Evolutionary conservation across 768 basidiomycete species (phyloP).

Genomic region (Macrocybe gigantea): DNA sequence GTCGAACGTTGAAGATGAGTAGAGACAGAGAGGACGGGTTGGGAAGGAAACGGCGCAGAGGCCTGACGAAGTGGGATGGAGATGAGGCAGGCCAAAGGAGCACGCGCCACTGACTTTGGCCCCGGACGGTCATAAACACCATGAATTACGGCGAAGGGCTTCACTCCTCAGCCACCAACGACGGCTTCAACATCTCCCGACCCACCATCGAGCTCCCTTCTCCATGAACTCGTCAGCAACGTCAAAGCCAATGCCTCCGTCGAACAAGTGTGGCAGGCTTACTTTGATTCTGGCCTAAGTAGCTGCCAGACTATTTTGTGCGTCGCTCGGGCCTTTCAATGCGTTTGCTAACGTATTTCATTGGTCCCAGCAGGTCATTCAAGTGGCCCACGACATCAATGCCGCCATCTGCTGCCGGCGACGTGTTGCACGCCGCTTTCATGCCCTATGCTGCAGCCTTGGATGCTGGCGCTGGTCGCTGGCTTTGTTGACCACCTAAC

Average conservation of each 20-base stretch:
- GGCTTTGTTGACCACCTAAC: conserved; percentile 68
- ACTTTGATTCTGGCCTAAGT: conserved; percentile 2
- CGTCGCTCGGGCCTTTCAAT: too few relatives aligned
- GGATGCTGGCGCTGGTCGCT: conserved; percentile 59
- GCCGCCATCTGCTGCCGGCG: too few relatives aligned
- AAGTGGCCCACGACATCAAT: too few relatives aligned
- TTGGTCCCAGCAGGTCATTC: too few relatives aligned
- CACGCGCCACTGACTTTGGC: conserved; percentile 68
- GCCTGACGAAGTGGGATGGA: too few relatives aligned
- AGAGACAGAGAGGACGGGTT: too few relatives aligned
- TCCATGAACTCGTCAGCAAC: conserved; percentile 72
- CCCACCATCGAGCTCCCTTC: conserved; percentile 82
- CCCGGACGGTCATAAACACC: conserved; percentile 60
- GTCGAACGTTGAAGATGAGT: too few relatives aligned
- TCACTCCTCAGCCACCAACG: conserved; percentile 36
- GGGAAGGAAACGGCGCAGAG: too few relatives aligned
- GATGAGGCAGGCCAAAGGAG: too few relatives aligned
- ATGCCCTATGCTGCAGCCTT: conserved; percentile 40
- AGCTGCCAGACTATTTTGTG: too few relatives aligned
- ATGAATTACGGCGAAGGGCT: conserved; percentile 80
- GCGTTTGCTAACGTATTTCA: too few relatives aligned
- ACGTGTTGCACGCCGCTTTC: too few relatives aligned
- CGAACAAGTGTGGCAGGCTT: conserved; percentile 12
- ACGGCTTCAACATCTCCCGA: conserved; percentile 57
- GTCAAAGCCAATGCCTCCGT: conserved; percentile 28